These are phyloP conservation scores for Aureobasidium sp. DNA, from an alignment of 2,329 filamentous ascomycete species.

Conservation along the genomic window DNA sequence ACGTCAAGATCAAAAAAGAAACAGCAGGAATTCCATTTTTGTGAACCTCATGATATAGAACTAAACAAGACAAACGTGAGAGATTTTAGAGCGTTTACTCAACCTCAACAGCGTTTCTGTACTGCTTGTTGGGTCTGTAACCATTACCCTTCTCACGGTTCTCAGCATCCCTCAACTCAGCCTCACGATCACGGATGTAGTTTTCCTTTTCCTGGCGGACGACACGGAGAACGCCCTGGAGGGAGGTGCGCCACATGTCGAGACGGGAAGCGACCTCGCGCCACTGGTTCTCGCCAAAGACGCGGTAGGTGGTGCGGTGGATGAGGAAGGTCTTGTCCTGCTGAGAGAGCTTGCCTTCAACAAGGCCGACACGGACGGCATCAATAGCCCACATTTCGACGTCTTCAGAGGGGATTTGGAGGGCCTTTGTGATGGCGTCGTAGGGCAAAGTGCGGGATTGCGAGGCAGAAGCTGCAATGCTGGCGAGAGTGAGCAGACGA, in stretches of 20 bases:
- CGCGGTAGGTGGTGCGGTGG: constrained; percentile 91
- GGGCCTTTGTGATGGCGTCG: constrained; percentile 70
- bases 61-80: neutral
- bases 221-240: constrained; percentile 70
- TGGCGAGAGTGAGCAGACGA: constrained; percentile 87
- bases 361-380: constrained; percentile 87
- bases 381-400: constrained; percentile 99
- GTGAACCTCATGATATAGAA: neutral
- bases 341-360: constrained; percentile 95
- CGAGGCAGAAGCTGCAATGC: constrained; percentile 69
- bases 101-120: constrained; percentile 26
- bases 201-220: constrained; percentile 75
- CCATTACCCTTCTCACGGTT: constrained; percentile 19
- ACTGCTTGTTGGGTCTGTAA: constrained; percentile 23
- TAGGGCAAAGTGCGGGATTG: constrained; percentile 86
- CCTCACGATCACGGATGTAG: constrained; percentile 69
- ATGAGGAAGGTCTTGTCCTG: constrained; percentile 89
- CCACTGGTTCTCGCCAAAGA: constrained; percentile 98
- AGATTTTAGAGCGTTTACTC: constrained; percentile 14
- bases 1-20: neutral
- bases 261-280: constrained; percentile 83
- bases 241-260: constrained; percentile 81
- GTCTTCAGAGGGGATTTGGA: constrained; percentile 74
- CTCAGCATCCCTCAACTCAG: constrained; percentile 45
- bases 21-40: neutral